Base-by-base conservation (phyloP, 352 stramenopile species). In the Globisporangium abappressorium region DNA sequence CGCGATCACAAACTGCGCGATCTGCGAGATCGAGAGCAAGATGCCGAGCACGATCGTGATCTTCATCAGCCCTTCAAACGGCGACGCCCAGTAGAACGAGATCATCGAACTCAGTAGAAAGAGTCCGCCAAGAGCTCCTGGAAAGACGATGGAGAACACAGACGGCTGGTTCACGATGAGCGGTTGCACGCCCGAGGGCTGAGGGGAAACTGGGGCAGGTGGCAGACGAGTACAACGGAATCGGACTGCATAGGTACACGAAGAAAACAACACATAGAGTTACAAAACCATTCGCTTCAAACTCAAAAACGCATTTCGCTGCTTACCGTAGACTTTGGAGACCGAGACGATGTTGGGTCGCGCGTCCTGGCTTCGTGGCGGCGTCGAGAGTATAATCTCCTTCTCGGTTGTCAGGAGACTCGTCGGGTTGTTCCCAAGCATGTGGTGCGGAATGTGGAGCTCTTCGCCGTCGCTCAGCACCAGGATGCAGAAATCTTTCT, bases 1-100 rank as follows among this genome's bases (percentile, higher is more conserved):
- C 60, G 82, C 58, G 64, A 80, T 76, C 28, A 82, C 64, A 66
- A 90, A 89, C 61, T 92, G 85, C 12, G 77, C 65, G 34, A 91
- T 87, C 72, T 92, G 85, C 8, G 87, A 94, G 49, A 93, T 49
- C 0, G 87, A 91, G n/a, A 94, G 70, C 41, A 92, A 62, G 22
- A 90, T 80, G 38, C 87, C 87, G 6, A 95, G 79, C n/a, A 93
- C 77, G 22, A 93, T 92, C 12, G 87, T 95, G 65, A 95, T 81
- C 72, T 95, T 87, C 87, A 94, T 95, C 57, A 95, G 71, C 2
- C 84, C 85, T 71, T 89, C 82, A 57, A 93, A 94, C 30, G 85
- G 81, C 41, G 81, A 75, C 20, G 80, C 79, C 62, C 81, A 91
- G 69, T 83, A 91, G 64, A 93, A 79, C 33, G 87, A 89, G 11